Evolutionary conservation across 176 grass and related monocot species (phyloP).

Genomic region (Musa beccarii): DNA sequence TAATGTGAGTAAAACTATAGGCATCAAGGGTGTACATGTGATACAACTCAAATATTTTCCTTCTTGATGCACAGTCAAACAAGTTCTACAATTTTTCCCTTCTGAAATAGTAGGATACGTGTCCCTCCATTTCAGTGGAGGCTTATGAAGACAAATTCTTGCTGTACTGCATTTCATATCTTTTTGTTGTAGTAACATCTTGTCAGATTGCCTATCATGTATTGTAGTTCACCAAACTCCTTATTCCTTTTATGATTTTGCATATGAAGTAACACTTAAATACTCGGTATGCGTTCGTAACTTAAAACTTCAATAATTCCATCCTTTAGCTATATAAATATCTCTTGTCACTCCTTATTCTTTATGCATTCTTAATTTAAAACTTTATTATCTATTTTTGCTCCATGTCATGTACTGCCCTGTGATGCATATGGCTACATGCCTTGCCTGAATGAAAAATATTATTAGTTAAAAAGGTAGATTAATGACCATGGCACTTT

Average conservation of each 20-base stretch:
- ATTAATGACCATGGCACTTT: no score
- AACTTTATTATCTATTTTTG: no score
- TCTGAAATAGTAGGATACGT: neutral
- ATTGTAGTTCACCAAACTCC: neutral
- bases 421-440: no score
- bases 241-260: neutral
- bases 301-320: no score
- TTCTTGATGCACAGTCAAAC: neutral
- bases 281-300: no score
- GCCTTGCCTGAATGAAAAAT: no score
- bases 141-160: neutral
- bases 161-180: neutral
- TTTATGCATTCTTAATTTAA: no score
- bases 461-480: no score
- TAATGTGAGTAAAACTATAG: slow-evolving; percentile 48
- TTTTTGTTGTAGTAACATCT: neutral
- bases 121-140: neutral
- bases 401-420: no score
- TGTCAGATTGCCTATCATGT: neutral
- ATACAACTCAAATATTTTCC: neutral
- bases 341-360: no score
- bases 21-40: neutral
- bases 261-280: neutral
- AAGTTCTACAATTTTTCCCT: neutral
- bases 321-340: no score